Percentiles rank a stretch among this genome's conserved stretches.
These are phyloP conservation scores for Metschnikowia henanensis DNA, from an alignment of 805 yeast genomes.

Conservation along the genomic window DNA sequence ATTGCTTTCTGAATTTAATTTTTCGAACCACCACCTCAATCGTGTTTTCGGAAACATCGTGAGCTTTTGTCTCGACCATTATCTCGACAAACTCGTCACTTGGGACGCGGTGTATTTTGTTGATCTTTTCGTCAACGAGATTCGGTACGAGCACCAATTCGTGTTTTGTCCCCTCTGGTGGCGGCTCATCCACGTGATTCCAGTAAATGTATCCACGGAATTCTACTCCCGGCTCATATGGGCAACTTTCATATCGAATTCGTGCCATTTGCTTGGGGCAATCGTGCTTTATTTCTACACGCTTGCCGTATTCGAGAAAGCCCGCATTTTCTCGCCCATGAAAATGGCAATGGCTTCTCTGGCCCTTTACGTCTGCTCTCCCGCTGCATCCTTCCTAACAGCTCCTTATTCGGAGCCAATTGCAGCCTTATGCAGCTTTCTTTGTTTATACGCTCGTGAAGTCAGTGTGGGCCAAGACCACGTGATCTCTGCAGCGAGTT, in stretches of 20 bases:
- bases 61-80: constrained; percentile 7
- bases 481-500: not conserved
- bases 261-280: constrained; percentile 50
- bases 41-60: not conserved
- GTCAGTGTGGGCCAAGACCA: constrained; percentile 18
- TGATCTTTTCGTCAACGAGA: constrained; percentile 50
- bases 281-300: constrained; percentile 54
- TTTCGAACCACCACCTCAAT: constrained; percentile 5
- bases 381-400: constrained; percentile 78
- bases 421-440: constrained; percentile 59
- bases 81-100: constrained; percentile 55
- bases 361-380: constrained; percentile 56
- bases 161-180: constrained; percentile 87
- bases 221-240: constrained; percentile 16
- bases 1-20: constrained; percentile 11
- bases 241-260: constrained; percentile 49
- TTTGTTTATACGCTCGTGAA: constrained; percentile 55
- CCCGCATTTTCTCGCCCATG: constrained; percentile 20
- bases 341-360: constrained; percentile 25
- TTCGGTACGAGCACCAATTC: constrained; percentile 81
- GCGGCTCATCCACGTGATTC: constrained; percentile 38
- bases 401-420: constrained; percentile 76
- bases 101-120: constrained; percentile 89
- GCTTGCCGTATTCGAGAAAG: constrained; percentile 17
- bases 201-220: constrained; percentile 1